Evolutionary conservation across 306 rosid genomes (phyloP).

Genomic region (Castanea crenata): DNA sequence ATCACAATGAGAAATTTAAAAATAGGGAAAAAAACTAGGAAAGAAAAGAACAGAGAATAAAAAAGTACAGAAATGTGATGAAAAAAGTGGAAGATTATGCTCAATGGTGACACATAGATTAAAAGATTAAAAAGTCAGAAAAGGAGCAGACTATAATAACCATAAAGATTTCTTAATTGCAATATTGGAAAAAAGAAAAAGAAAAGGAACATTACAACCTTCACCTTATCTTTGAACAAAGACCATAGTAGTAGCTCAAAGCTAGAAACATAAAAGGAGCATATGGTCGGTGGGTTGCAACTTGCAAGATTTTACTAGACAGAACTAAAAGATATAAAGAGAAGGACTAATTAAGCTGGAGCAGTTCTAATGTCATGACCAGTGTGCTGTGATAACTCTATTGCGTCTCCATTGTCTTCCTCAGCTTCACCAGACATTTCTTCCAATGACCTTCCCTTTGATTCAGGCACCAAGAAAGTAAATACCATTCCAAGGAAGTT

Average conservation of each 20-base stretch:
- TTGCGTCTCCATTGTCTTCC: conserved; percentile 23
- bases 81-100: conserved; percentile 4
- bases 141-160: background rate
- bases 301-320: too few relatives aligned
- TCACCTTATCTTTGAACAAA: background rate
- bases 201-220: background rate
- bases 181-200: background rate
- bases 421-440: conserved; percentile 74
- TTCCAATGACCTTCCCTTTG: conserved; percentile 81
- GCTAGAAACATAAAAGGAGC: background rate
- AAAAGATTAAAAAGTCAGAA: background rate
- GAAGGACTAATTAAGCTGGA: conserved; percentile 20
- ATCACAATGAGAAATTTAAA: background rate
- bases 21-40: too few relatives aligned
- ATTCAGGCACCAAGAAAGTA: conserved; percentile 81
- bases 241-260: background rate
- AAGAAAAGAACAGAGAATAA: too few relatives aligned
- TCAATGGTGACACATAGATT: background rate
- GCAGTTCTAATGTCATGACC: conserved; percentile 24
- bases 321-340: background rate
- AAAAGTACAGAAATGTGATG: background rate
- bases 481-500: conserved; percentile 60
- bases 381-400: conserved; percentile 24
- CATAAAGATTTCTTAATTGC: background rate
- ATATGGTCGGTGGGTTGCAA: background rate